Evolutionary conservation across 768 basidiomycete species (phyloP).

Genomic region (Phlebiopsis flavidoalba): DNA sequence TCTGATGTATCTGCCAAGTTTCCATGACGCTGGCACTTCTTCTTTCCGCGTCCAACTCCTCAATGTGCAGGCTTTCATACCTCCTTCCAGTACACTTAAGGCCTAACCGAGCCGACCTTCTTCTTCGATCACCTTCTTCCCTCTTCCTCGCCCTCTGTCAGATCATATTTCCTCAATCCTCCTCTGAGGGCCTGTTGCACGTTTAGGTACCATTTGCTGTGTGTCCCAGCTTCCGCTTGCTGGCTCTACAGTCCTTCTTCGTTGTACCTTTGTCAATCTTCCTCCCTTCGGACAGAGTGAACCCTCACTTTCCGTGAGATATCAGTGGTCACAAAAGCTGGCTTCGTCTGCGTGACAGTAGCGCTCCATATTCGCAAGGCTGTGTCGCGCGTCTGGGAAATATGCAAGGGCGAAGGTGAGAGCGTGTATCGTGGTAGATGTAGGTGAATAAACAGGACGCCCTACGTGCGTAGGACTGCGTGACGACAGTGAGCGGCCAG

Average conservation of each 20-base stretch:
- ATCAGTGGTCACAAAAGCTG: too few relatives aligned
- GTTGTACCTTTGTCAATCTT: too few relatives aligned
- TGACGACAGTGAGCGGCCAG: background rate
- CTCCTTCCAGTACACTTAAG: slow-evolving; percentile 83
- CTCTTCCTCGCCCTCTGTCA: slow-evolving; percentile 47
- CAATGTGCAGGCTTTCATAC: slow-evolving; percentile 89
- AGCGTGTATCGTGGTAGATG: too few relatives aligned
- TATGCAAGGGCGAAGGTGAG: background rate
- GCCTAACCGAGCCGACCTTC: slow-evolving; percentile 39
- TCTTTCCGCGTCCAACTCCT: slow-evolving; percentile 92
- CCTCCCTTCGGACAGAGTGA: slow-evolving; percentile 63
- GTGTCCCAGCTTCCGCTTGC: slow-evolving; percentile 21
- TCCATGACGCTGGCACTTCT: slow-evolving; percentile 96
- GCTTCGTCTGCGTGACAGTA: too few relatives aligned
- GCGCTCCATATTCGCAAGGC: too few relatives aligned
- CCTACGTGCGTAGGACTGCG: background rate
- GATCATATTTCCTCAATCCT: slow-evolving; percentile 49
- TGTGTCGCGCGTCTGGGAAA: too few relatives aligned
- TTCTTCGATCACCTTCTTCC: slow-evolving; percentile 34
- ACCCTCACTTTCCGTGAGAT: slow-evolving; percentile 90
- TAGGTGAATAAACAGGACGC: background rate
- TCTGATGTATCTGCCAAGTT: slow-evolving; percentile 65
- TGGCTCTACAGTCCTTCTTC: slow-evolving; percentile 35
- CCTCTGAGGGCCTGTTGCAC: slow-evolving; percentile 46
- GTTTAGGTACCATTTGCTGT: slow-evolving; percentile 41